Base-by-base conservation (phyloP, 306 rosid genomes). In the Cucurbita argyrosperma region DNA sequence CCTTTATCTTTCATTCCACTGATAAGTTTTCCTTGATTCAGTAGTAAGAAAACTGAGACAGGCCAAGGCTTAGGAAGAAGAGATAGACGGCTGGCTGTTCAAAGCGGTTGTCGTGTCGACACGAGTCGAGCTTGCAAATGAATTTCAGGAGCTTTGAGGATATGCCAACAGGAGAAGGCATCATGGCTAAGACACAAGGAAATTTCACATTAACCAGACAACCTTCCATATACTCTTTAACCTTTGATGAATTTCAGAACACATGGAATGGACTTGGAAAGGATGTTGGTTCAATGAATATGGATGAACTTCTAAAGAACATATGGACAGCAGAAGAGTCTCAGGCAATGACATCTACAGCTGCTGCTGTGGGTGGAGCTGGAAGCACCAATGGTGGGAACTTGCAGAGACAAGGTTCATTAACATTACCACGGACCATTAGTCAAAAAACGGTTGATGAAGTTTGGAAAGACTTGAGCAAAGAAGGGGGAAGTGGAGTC, bases 261-360 rank as follows among this genome's bases (percentile, higher is more conserved):
- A 86, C 90, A 7, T 40, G 85, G 69, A 91, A 94, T 53, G 90
- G 95, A 35, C 3, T 76, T 56, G 99, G 99, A 10, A 94, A 89
- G 85, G 99, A 94, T 74, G 90, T 88, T 72, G 97, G 97, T 46
- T 94, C 99, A 0, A 91, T 94, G 99, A 94, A 94, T 84, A 94
- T 94, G 99, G 99, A 94, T 80, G 99, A 94, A 71, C 90, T 94
- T 62, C 79, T 94, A 82, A 94, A 89, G 72, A 94, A 85, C 71
- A 89, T 94, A 73, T 87, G 97, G 96, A 88, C 88, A 54, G 99
- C 88, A 54, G 99, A 94, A 76, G 99, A 94, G 78, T 80, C 88
- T 82, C 92, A 90, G 39, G 87, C 80, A 10, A 1, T 88, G 77
- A 50, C 89, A 42, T 74, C 85, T 74, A 5, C 56, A 15, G 62